Conservation (phyloP, 2,329 filamentous ascomycete species). For the Sporothrix brasiliensis region DNA sequence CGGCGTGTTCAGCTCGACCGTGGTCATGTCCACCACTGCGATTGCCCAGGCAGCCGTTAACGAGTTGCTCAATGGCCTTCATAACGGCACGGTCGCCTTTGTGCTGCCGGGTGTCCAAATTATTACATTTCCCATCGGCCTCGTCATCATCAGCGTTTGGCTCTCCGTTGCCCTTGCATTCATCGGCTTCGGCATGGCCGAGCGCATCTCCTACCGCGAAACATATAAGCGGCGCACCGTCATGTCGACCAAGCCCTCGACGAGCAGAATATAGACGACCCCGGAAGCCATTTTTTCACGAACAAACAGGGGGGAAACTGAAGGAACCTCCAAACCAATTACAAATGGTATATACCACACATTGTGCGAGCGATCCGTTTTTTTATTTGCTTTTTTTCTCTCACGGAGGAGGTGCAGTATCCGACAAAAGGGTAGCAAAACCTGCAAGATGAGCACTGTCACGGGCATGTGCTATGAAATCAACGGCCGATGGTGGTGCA, state of each 20-base stretch:
- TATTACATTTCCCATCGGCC: conserved; percentile 69
- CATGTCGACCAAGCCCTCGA: conserved; percentile 45
- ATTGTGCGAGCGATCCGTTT: conserved; percentile 22
- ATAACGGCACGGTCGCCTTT: conserved; percentile 63
- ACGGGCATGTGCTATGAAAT: no score
- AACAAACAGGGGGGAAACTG: not conserved
- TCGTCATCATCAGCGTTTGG: conserved; percentile 69
- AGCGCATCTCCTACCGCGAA: conserved; percentile 67
- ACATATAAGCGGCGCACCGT: conserved; percentile 60
- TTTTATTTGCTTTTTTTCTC: not conserved
- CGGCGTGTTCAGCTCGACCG: conserved; percentile 66
- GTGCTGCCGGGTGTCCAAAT: conserved; percentile 69
- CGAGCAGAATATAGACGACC: conserved; percentile 41
- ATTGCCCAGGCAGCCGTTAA: conserved; percentile 56
- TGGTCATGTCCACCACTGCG: conserved; percentile 55
- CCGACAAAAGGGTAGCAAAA: not conserved
- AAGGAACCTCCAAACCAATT: not conserved
- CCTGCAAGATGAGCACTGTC: no score
- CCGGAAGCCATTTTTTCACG: not conserved
- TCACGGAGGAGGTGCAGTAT: not conserved
- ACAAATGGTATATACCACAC: conserved; percentile 17
- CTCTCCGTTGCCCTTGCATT: conserved; percentile 57
- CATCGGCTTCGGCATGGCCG: conserved; percentile 66
- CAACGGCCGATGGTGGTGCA: no score
- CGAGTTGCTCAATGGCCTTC: conserved; percentile 49